These are phyloP conservation scores for Fragosphaeria purpurea DNA, from an alignment of 2,329 filamentous ascomycete species.

Conservation along the genomic window DNA sequence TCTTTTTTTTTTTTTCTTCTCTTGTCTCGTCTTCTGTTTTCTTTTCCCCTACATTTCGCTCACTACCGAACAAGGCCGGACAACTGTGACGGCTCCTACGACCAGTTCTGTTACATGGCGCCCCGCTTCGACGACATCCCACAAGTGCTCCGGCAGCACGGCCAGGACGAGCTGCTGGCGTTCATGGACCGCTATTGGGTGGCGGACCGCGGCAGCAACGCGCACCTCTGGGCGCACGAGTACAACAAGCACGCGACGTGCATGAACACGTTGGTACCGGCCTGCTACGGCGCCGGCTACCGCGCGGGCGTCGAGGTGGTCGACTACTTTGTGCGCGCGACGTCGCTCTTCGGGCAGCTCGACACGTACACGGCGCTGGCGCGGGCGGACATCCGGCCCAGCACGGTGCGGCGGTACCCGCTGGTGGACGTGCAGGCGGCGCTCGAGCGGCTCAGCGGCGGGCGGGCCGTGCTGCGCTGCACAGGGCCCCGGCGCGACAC, in stretches of 20 bases:
- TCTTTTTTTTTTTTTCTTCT: not conserved
- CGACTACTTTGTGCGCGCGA: constrained; percentile 33
- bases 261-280: constrained; percentile 55
- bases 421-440: constrained; percentile 30
- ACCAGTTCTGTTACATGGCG: constrained; percentile 32
- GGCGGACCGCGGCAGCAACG: constrained; percentile 18
- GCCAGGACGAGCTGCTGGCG: constrained; percentile 26
- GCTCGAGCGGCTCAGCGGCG: constrained; percentile 34
- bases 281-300: constrained; percentile 51
- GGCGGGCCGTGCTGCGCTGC: constrained; percentile 35
- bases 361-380: constrained; percentile 32
- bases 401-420: constrained; percentile 29
- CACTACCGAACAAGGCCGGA: constrained; percentile 25
- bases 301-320: constrained; percentile 31
- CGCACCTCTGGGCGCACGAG: constrained; percentile 56
- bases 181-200: constrained; percentile 36
- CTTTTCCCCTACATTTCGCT: no score
- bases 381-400: constrained; percentile 27
- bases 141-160: constrained; percentile 29
- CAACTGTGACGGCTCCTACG: constrained; percentile 33
- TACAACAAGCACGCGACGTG: constrained; percentile 66
- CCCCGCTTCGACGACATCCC: constrained; percentile 33
- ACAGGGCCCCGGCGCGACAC: constrained; percentile 22
- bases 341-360: constrained; percentile 30
- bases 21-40: no score